Evolutionary conservation across 1,284 basidiomycete genomes (phyloP), one percentile per base, ranked within the genome.

Genomic region (Moesziomyces parantarcticus): DNA sequence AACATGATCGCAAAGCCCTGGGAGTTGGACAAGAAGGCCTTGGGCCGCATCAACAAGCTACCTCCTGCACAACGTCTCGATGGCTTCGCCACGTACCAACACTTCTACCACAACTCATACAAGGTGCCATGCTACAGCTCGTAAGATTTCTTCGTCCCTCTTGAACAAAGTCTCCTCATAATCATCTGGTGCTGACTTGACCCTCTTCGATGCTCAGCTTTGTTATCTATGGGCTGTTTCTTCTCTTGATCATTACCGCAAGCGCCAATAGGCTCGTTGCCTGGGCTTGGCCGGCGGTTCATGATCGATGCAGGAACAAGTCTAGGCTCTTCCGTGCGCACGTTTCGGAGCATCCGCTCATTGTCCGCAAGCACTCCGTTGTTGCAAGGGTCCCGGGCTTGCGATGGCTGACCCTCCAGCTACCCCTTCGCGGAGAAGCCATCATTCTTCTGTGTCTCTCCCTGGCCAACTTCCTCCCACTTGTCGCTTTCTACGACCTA

Each of bases 351-450:
- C 62, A 63, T 32, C 59, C 72, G 1, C 50, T 67, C 11, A 2
- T 67, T 7, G 34, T 18, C 3, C 57, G 40, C 32, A 61, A 62
- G 10, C 67, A 63, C n/a, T 40, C 58, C 18, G 25, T 58, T 1
- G 63, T 65, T 22, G 67, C 59, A n/a, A 20, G 47, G n/a, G 54
- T 62, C 25, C 58, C 64, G 20, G 42, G 54, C 20, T 20, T 56
- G 26, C 34, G 52, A 2, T 76, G 65, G 61, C 53, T 74, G 26
- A 57, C 63, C 10, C 43, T 74, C 9, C 71, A 72, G 46, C 42
- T 71, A 7, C 77, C 77, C n/a, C 56, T 77, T 10, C 67, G 77
- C 7, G 52, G 53, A 18, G 68, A 79, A 23, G 58, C 67, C 4
- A 22, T 76, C 21, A 20, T 77, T 21, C 29, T 79, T 10, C 42